Conservation (phyloP, 2,329 filamentous ascomycete species). For the Hypoxylon sp. region DNA sequence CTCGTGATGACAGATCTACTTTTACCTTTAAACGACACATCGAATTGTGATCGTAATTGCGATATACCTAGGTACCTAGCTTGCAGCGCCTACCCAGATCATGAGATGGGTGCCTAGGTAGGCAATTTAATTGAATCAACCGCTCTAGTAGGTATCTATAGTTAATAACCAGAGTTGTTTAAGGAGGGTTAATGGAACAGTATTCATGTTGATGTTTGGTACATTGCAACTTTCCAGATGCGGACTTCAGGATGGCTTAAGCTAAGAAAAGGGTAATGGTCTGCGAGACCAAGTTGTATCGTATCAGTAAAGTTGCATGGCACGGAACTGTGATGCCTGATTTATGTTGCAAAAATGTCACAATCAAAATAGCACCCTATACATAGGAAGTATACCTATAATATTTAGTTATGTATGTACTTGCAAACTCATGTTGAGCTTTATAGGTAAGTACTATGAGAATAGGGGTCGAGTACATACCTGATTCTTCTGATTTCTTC, state of each 20-base stretch:
- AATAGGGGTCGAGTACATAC: too few relatives aligned
- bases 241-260: not conserved
- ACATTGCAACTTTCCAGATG: constrained; percentile 24
- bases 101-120: constrained; percentile 1
- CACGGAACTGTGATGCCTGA: constrained; percentile 22
- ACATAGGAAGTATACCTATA: not conserved
- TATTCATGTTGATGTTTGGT: constrained; percentile 5
- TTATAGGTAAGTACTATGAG: too few relatives aligned
- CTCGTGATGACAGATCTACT: constrained; percentile 33
- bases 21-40: constrained; percentile 10
- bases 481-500: too few relatives aligned
- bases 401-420: too few relatives aligned
- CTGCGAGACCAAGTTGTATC: constrained; percentile 29
- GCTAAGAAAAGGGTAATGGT: constrained; percentile 28
- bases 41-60: not conserved
- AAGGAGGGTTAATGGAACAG: constrained; percentile 27
- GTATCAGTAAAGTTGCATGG: constrained; percentile 10
- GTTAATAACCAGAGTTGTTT: not conserved
- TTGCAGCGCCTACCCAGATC: constrained; percentile 7
- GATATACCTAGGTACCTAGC: not conserved
- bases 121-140: not conserved
- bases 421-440: too few relatives aligned
- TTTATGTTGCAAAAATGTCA: constrained; percentile 29
- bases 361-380: not conserved
- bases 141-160: not conserved